These are phyloP conservation scores for Xeromyces bisporus DNA, from an alignment of 495 filamentous ascomycete genomes.

Conservation along the genomic window DNA sequence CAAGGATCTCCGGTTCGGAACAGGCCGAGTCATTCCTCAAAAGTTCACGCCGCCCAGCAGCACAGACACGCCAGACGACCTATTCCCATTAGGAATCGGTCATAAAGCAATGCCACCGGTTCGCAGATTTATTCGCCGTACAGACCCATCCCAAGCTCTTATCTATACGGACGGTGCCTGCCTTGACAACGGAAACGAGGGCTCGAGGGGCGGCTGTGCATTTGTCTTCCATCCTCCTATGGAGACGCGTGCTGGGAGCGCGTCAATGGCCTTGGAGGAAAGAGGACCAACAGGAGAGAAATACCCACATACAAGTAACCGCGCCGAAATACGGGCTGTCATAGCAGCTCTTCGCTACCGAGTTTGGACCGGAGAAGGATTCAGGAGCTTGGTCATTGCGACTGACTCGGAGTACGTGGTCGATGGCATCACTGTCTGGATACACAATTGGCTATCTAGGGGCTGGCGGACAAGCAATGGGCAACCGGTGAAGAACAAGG, in stretches of 20 bases:
- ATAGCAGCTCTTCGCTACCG: slow-evolving; percentile 18
- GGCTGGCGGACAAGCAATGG: slow-evolving; percentile 11
- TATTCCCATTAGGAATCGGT: slow-evolving; percentile 7
- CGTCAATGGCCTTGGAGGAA: slow-evolving; percentile 2
- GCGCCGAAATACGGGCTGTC: slow-evolving; percentile 26
- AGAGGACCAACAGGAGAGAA: slow-evolving; percentile 10
- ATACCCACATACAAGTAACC: slow-evolving; percentile 17
- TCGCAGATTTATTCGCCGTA: slow-evolving; percentile 12
- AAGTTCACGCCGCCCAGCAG: slow-evolving; percentile 11
- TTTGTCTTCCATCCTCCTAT: slow-evolving; percentile 8
- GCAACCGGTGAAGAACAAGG: slow-evolving; percentile 16
- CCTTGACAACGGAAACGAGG: slow-evolving; percentile 14
- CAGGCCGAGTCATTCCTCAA: slow-evolving; percentile 12
- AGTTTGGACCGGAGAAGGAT: slow-evolving; percentile 12
- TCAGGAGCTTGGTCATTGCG: slow-evolving; percentile 17
- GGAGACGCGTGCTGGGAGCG: not conserved
- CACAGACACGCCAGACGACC: slow-evolving; percentile 5
- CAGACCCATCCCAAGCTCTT: slow-evolving; percentile 15
- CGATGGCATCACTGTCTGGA: slow-evolving; percentile 15
- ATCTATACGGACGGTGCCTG: slow-evolving; percentile 26
- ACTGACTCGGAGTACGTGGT: slow-evolving; percentile 23
- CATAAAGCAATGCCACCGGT: slow-evolving; percentile 3
- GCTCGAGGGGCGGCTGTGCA: slow-evolving; percentile 21
- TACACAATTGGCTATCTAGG: slow-evolving; percentile 11
- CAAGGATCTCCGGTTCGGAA: too few species aligned